Conservation (phyloP, 164 flowering plant genomes). For the Kalanchoe fedtschenkoi region DNA sequence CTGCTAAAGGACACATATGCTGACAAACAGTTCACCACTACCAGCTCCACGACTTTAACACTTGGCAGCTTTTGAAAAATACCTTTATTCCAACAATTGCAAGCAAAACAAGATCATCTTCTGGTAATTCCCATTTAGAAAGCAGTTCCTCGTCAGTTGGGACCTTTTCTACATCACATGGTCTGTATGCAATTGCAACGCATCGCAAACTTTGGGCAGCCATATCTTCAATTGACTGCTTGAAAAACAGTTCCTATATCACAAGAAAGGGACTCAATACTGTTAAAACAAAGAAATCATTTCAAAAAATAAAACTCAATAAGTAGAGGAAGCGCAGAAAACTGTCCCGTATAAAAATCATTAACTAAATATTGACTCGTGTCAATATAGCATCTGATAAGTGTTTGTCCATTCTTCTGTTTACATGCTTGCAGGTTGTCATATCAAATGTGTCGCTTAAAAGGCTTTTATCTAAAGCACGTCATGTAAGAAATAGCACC, state of each 20-base stretch:
- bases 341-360: no score
- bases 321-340: no score
- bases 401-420: no score
- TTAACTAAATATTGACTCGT: no score
- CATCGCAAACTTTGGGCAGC: constrained; percentile 78
- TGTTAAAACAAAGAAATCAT: neutral
- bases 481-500: no score
- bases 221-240: constrained; percentile 73
- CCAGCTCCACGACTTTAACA: neutral
- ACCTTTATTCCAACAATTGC: constrained; percentile 95
- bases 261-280: neutral
- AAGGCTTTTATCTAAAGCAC: no score
- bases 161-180: constrained; percentile 34
- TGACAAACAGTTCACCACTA: neutral
- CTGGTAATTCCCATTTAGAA: constrained; percentile 64
- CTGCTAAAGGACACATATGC: neutral
- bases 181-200: constrained; percentile 74
- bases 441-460: no score
- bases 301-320: no score
- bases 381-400: no score
- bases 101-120: constrained; percentile 63
- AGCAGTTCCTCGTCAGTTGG: constrained; percentile 61
- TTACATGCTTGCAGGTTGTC: no score
- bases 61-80: neutral
- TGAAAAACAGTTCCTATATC: constrained; percentile 37